Conservation (phyloP, 2,329 filamentous ascomycete genomes). For the Tolypocladium inflatum region DNA sequence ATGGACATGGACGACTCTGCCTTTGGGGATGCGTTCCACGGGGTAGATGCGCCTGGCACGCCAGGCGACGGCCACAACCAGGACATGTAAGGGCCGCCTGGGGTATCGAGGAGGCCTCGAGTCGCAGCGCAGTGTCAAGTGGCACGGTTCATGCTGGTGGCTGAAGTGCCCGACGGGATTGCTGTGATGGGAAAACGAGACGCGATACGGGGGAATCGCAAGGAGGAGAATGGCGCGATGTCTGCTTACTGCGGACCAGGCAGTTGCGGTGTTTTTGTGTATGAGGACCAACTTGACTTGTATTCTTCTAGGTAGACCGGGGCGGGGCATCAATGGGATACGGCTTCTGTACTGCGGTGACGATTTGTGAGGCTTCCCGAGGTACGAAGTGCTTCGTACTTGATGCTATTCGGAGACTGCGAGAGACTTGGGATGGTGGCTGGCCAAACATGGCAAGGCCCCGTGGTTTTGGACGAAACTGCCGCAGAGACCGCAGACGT, state of each 20-base stretch:
- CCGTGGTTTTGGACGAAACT: not conserved
- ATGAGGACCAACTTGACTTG: not conserved
- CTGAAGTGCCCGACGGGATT: not conserved
- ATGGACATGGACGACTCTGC: conserved; percentile 71
- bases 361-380: not conserved
- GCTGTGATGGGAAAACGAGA: not conserved
- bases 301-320: conserved; percentile 2
- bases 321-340: not conserved
- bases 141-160: not conserved
- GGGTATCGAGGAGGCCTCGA: not conserved
- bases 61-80: conserved; percentile 23
- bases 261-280: conserved; percentile 1
- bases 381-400: too few relatives aligned
- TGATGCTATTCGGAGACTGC: not conserved
- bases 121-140: not conserved
- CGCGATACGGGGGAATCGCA: not conserved
- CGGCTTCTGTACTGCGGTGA: not conserved
- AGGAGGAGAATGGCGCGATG: conserved; percentile 3
- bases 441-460: not conserved
- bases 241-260: not conserved
- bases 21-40: conserved; percentile 76
- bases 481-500: not conserved
- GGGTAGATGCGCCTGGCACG: conserved; percentile 34
- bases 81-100: conserved; percentile 17
- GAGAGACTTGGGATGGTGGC: not conserved